Conservation (phyloP, 805 yeast genomes). For the Candida taoyuanica region DNA sequence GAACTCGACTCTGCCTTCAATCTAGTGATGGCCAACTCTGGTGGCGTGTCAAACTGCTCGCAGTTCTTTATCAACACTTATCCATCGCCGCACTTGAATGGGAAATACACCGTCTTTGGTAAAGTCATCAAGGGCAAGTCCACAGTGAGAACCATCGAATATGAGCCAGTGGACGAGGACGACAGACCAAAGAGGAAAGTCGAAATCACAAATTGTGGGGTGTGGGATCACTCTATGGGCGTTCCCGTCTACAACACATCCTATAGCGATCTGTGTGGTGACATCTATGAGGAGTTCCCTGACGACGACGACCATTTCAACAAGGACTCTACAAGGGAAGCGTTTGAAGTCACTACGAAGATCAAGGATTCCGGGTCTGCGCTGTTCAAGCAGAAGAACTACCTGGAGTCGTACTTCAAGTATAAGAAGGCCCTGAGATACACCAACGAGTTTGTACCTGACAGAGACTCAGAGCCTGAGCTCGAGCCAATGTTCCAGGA, state of each 20-base stretch:
- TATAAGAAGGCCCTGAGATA: conserved; percentile 65
- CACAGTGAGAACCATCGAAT: conserved; percentile 62
- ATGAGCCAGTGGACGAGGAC: conserved; percentile 39
- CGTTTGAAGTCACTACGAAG: conserved; percentile 44
- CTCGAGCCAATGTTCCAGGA: conserved; percentile 44
- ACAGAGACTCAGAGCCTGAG: conserved; percentile 53
- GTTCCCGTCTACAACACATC: conserved; percentile 63
- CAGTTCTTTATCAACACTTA: conserved; percentile 71
- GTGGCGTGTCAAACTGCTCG: conserved; percentile 48
- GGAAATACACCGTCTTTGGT: conserved; percentile 78
- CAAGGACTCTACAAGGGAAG: conserved; percentile 49
- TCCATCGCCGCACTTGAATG: conserved; percentile 68
- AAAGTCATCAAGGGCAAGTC: conserved; percentile 62
- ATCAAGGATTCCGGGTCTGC: conserved; percentile 68
- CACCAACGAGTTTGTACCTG: conserved; percentile 69
- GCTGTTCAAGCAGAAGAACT: conserved; percentile 49
- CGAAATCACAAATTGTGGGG: conserved; percentile 54
- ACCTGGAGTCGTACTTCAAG: conserved; percentile 52
- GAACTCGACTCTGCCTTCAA: conserved; percentile 42
- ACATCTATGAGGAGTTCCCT: conserved; percentile 70
- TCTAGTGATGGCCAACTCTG: conserved; percentile 63
- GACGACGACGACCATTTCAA: conserved; percentile 63
- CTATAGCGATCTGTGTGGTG: conserved; percentile 59
- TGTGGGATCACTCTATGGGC: conserved; percentile 48
- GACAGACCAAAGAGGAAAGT: conserved; percentile 40